Evolutionary conservation across 2,329 filamentous ascomycete species (phyloP), one percentile per base, ranked within the genome.

Genomic region (Thermoascus crustaceus): DNA sequence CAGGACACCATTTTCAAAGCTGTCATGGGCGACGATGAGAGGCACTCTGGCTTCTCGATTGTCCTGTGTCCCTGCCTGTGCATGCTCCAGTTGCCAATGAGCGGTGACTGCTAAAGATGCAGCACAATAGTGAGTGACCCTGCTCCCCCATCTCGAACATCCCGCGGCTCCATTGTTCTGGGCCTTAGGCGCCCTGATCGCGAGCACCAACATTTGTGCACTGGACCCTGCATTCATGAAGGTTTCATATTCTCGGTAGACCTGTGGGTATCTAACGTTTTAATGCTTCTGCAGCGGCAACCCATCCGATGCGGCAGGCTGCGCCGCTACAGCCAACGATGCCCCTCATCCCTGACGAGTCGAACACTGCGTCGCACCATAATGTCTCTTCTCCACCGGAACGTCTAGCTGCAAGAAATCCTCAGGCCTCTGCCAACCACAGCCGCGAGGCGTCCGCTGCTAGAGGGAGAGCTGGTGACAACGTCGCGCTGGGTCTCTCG

Each of bases 381-480:
- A 54, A 43, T 38, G 49, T 57, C 40, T 44, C 58, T 43, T 57
- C 60, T 39, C 51, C 56, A 39, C 47, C 58, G 36, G 62, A 64
- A 37, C 56, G 58, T 30, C 46, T 60, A 38, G 52, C 52, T 18
- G 52, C 55, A 21, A 57, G 59, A 46, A 60, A 57, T 34, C 52
- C 54, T 34, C 60, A 57, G 32, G 54, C 58, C 9, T 54, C 57
- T 33, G 53, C 53, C 35, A 51, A 61, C 37, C 64, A 67, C 41
- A 63, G 59, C 39, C 60, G 64, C 45, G 64, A 68, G 47, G 48
- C 61, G 25, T 68, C 65, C 37, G 44, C 60, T 30, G 60, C 56
- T 30, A 59, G 65, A 55, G 64, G 64, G 38, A 55, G 65, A 52
- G 47, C 52, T 30, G 46, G 51, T 30, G 62, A 64, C 43, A 41